Evolutionary conservation across 805 yeast genomes (phyloP).

Genomic region (Yamadazyma paraphyllophila): DNA sequence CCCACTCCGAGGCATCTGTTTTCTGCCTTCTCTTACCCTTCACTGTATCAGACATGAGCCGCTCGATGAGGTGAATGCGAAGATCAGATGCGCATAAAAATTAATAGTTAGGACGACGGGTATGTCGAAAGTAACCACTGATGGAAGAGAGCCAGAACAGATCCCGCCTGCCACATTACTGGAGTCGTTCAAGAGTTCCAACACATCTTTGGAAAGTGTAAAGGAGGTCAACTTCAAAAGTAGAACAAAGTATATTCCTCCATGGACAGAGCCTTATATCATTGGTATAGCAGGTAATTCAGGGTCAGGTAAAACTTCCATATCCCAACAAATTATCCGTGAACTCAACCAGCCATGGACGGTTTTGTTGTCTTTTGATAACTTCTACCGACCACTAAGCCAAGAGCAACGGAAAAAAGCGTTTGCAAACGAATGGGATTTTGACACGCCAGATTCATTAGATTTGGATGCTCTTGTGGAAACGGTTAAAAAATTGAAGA

Average conservation of each 20-base stretch:
- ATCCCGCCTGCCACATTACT: neutral
- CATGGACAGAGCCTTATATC: constrained; percentile 43
- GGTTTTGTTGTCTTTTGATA: constrained; percentile 82
- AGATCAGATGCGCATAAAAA: constrained; percentile 1
- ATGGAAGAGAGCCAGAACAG: neutral
- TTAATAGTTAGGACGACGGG: neutral
- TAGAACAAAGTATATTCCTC: constrained; percentile 32
- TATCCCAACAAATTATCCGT: constrained; percentile 78
- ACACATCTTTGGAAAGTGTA: neutral
- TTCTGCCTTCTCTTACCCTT: constrained; percentile 11
- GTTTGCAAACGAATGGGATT: constrained; percentile 69
- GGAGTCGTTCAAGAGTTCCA: constrained; percentile 1
- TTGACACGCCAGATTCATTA: constrained; percentile 82
- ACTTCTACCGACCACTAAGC: constrained; percentile 78
- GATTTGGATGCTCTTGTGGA: constrained; percentile 72
- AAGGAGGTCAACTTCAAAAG: constrained; percentile 1
- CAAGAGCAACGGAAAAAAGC: constrained; percentile 63
- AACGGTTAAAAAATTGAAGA: constrained; percentile 63
- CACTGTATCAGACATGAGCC: neutral
- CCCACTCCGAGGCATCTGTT: constrained; percentile 18
- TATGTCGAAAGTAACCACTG: constrained; percentile 3
- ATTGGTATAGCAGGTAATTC: constrained; percentile 50
- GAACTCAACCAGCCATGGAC: constrained; percentile 91
- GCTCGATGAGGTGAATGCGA: constrained; percentile 5
- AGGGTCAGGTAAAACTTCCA: constrained; percentile 91